Evolutionary conservation across 345 rosid genomes (phyloP), one percentile per base, ranked within the genome.

Genomic region (Bretschneidera sinensis): DNA sequence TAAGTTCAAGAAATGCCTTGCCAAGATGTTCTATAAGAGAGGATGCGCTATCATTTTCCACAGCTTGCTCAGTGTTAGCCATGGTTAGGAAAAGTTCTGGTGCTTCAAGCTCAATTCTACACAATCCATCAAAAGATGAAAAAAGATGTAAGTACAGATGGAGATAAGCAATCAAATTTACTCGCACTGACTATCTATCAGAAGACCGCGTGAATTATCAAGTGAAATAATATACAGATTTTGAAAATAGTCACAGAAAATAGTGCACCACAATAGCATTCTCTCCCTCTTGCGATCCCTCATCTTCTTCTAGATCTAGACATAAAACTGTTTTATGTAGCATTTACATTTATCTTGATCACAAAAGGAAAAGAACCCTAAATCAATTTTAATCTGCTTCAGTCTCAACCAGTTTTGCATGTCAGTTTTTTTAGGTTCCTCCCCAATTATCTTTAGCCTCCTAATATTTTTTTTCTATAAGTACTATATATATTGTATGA

Each of bases 1-100:
- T 75, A 58, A 84, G 65, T 57, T 75, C 76, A 47, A 67, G 57
- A 64, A 81, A 49, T 22, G 67, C 72, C 66, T 70, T 77, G 55
- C 70, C 57, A 50, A 84, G 79, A 53, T 75, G 78, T 55, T 81
- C 79, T 66, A 81, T 64, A 60, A 72, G 53, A 48, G 81, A 61
- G 21, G 76, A 59, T 13, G 72, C 61, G 6, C 60, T 43, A 58
- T 64, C 63, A 49, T 63, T 65, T 56, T 34, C 79, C 65, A 43
- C 53, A 55, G 24, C 54, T 60, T 72, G 71, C 57, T 61, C 74
- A 0, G 43, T 22, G 60, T 51, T 58, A 18, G 60, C 60, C 85
- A 76, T 75, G 59, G 48, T 35, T 14, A 55, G 13, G 13, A 21
- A 39, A 70, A 55, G 49, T 55, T 54, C 75, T 18, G 16, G 15